Evolutionary conservation across 345 rosid species (phyloP).

Genomic region (Eucalyptus globulus): DNA sequence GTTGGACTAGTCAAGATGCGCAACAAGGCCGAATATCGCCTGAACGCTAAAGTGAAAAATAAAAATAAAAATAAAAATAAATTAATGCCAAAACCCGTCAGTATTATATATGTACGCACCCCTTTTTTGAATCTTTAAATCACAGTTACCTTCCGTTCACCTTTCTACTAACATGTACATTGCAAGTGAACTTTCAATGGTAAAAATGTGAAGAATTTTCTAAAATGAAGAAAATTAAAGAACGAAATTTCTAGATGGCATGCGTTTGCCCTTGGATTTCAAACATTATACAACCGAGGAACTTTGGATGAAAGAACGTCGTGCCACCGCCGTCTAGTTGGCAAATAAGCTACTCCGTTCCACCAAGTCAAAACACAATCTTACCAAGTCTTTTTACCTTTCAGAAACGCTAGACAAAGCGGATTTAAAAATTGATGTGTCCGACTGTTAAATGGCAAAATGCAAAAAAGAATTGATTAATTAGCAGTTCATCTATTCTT

Average conservation of each 20-base stretch:
- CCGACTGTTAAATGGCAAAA: not conserved
- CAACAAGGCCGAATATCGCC: not conserved
- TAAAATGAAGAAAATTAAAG: not conserved
- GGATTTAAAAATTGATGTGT: not conserved
- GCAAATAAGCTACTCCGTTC: not conserved
- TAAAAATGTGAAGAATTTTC: not conserved
- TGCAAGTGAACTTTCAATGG: not conserved
- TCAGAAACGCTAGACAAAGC: not conserved
- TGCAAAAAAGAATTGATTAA: not conserved
- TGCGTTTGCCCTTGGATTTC: not conserved
- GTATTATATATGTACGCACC: not conserved
- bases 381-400: not conserved
- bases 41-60: not conserved
- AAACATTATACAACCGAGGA: not conserved
- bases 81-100: not conserved
- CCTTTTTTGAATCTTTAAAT: not conserved
- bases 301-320: not conserved
- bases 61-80: no score
- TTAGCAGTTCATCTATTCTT: not conserved
- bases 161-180: not conserved
- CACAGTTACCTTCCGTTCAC: not conserved
- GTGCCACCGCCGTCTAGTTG: not conserved
- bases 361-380: not conserved
- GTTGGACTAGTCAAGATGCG: not conserved
- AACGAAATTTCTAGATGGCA: not conserved